Conservation (phyloP, 768 basidiomycete genomes). For the Pisolithus sp. region DNA sequence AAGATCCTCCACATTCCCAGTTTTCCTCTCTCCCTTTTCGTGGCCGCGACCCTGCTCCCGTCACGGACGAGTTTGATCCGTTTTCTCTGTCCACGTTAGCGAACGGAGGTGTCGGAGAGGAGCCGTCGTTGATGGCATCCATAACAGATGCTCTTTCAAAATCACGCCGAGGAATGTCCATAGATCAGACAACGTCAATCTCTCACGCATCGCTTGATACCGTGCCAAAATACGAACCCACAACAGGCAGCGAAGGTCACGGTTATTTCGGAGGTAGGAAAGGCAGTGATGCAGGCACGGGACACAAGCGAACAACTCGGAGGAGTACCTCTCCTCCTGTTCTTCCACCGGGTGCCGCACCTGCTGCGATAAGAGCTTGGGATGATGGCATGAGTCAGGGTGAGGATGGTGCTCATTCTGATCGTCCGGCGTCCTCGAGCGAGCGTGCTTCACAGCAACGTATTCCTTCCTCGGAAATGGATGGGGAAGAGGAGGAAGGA, state of each 20-base stretch:
- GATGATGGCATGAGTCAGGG: constrained; percentile 30
- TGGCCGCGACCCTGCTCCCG: constrained; percentile 27
- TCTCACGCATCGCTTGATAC: constrained; percentile 27
- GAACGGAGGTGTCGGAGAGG: constrained; percentile 13
- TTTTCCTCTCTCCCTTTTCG: constrained; percentile 66
- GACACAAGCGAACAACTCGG: constrained; percentile 20
- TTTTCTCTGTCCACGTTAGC: constrained; percentile 2
- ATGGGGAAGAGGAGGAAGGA: constrained; percentile 22
- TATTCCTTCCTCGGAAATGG: constrained; percentile 28
- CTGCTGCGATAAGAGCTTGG: constrained; percentile 30
- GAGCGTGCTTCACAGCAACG: constrained; percentile 26
- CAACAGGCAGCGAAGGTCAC: constrained; percentile 9
- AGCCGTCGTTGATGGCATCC: constrained; percentile 33
- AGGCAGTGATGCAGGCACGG: constrained; percentile 9
- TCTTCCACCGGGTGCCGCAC: constrained; percentile 40
- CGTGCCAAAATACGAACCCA: constrained; percentile 32
- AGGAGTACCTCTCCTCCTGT: constrained; percentile 32
- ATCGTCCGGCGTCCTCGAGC: constrained; percentile 27
- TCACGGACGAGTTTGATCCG: constrained; percentile 1
- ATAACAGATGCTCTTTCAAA: constrained; percentile 33
- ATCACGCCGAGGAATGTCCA: constrained; percentile 18
- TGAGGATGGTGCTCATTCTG: constrained; percentile 26
- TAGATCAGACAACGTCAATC: constrained; percentile 17
- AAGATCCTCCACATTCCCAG: constrained; percentile 17
- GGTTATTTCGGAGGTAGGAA: constrained; percentile 9